Percentiles rank a stretch among this genome's conserved stretches.
Evolutionary conservation across 2,329 filamentous ascomycete genomes (phyloP).

Genomic region (Magnaporthiopsis poae): DNA sequence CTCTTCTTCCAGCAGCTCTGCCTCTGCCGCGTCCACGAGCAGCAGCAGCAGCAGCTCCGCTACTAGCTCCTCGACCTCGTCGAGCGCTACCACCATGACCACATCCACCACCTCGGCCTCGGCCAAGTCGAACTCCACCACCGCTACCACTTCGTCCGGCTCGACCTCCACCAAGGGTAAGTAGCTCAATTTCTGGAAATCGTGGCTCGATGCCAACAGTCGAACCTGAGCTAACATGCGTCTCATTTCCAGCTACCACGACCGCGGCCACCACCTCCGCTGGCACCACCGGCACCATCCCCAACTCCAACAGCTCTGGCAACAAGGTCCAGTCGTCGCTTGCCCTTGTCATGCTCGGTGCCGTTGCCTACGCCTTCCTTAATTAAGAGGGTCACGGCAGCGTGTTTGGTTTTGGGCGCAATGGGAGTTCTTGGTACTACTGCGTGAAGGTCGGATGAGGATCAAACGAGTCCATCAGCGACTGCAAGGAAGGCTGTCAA

Average conservation of each 20-base stretch:
- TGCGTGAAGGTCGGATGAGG: neutral
- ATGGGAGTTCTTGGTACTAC: neutral
- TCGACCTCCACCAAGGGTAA: slow-evolving; percentile 1
- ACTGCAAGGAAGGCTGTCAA: neutral
- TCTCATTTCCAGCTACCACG: neutral
- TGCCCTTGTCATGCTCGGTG: slow-evolving; percentile 4
- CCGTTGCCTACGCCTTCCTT: slow-evolving; percentile 5
- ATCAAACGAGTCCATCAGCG: neutral
- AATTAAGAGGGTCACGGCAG: slow-evolving; percentile 2
- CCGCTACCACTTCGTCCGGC: neutral
- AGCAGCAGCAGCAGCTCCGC: neutral
- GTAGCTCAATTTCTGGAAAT: neutral
- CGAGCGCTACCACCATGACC: neutral
- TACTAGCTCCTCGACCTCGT: neutral
- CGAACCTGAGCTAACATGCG: neutral
- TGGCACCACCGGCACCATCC: neutral
- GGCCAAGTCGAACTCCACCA: neutral
- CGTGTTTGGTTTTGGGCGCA: neutral
- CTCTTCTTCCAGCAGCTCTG: slow-evolving; percentile 13
- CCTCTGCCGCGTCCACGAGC: neutral
- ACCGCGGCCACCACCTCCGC: neutral
- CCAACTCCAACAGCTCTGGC: neutral
- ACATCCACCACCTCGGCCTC: neutral
- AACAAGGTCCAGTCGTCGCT: slow-evolving; percentile 8
- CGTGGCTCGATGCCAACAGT: too few relatives aligned